A percentile compares a stretch with the other conserved stretches of the same genome.
Evolutionary conservation across 306 rosid species (phyloP).

Genomic region (Senna siamea): DNA sequence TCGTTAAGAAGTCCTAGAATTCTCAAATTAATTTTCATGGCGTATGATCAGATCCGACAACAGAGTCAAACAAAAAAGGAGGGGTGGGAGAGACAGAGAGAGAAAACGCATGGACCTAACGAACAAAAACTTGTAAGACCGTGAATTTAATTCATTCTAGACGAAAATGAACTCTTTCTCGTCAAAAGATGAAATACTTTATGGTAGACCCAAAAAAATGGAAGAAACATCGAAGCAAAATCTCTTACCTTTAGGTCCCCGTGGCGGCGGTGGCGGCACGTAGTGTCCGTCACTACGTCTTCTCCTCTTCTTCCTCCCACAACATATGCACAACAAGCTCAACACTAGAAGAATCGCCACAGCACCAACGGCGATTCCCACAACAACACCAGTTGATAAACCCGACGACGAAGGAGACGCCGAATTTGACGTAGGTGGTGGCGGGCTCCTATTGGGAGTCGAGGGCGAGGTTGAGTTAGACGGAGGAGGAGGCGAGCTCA

Average conservation of each 20-base stretch:
- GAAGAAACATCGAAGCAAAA: not conserved
- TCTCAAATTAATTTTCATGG: not conserved
- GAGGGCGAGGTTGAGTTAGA: slow-evolving; percentile 40
- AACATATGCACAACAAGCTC: slow-evolving; percentile 61
- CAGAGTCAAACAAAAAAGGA: not conserved
- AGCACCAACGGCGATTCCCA: slow-evolving; percentile 76
- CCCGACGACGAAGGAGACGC: slow-evolving; percentile 48
- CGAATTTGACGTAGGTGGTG: slow-evolving; percentile 47
- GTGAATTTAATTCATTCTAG: not conserved
- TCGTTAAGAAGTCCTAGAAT: not conserved
- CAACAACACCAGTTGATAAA: slow-evolving; percentile 57
- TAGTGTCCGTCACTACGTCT: slow-evolving; percentile 67
- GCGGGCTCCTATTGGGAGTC: slow-evolving; percentile 38
- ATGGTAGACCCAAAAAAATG: not conserved
- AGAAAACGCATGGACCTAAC: not conserved
- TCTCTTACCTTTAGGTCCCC: slow-evolving; percentile 68
- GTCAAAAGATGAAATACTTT: not conserved
- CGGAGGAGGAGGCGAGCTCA: slow-evolving; percentile 52
- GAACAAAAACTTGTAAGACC: not conserved
- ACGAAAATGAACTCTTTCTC: not conserved
- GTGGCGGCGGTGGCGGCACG: slow-evolving; percentile 53
- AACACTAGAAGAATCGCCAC: slow-evolving; percentile 63
- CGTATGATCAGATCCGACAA: slow-evolving; percentile 37
- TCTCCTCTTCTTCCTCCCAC: slow-evolving; percentile 65
- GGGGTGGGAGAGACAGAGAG: not conserved